A percentile compares a stretch with the other conserved stretches of the same genome.
These are phyloP conservation scores for Hypseocharis bilobata DNA, from an alignment of 441 rosid species.

Conservation along the genomic window DNA sequence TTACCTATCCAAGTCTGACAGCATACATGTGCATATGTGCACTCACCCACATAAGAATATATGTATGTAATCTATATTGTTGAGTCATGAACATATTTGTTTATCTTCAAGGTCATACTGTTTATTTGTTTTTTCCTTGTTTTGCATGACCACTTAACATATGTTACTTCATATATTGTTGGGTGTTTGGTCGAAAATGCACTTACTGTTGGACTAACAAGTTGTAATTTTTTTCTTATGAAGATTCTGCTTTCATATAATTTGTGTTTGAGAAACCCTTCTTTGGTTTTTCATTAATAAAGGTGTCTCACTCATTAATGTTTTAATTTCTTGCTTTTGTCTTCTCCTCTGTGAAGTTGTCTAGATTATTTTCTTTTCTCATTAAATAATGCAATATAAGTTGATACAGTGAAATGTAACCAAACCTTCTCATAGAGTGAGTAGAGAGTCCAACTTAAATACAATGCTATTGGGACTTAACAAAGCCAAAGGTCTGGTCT, in stretches of 20 bases:
- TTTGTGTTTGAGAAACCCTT: neutral
- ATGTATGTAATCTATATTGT: no score
- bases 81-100: neutral
- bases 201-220: neutral
- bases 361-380: no score
- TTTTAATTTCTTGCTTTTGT: no score
- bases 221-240: neutral
- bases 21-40: neutral
- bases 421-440: no score
- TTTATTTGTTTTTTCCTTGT: neutral
- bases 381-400: no score
- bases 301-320: no score
- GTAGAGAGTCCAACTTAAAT: no score
- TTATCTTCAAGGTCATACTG: neutral
- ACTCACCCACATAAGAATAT: neutral
- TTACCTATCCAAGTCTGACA: neutral
- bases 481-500: no score
- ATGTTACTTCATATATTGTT: neutral
- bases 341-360: no score
- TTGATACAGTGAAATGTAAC: no score
- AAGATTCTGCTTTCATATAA: neutral
- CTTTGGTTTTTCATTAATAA: neutral
- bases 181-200: neutral
- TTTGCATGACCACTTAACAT: no score
- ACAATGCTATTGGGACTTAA: no score